Percentiles rank a stretch among this genome's conserved stretches.
phyloP scores from a whole-genome alignment of 2,329 filamentous ascomycete genomes.

The Oidium heveae region DNA sequence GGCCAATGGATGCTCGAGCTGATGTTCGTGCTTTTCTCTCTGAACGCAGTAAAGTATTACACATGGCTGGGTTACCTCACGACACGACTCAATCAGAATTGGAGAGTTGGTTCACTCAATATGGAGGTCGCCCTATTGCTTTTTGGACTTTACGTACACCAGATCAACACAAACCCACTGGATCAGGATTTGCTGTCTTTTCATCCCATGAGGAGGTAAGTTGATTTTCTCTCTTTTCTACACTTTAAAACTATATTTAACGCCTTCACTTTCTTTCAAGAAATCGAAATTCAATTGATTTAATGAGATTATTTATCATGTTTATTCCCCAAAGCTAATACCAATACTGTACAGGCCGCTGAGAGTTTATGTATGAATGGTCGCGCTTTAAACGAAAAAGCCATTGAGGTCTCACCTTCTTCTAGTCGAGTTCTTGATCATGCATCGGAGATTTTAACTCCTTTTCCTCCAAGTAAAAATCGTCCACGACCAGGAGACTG shows the following conservation, averaged over 20 bases:
- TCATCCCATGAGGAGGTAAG: conserved; percentile 93
- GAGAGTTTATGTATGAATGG: conserved; percentile 99
- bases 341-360: conserved; percentile 32
- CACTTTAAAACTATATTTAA: no score
- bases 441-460: conserved; percentile 83
- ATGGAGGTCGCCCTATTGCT: conserved; percentile 86
- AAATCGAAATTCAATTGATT: neutral
- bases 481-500: conserved; percentile 89
- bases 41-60: conserved; percentile 90
- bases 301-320: neutral
- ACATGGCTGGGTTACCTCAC: conserved; percentile 91
- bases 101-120: conserved; percentile 99
- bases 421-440: conserved; percentile 92
- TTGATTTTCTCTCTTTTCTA: conserved; percentile 4
- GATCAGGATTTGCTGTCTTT: conserved; percentile 93
- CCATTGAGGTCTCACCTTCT: conserved; percentile 92
- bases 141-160: conserved; percentile 97
- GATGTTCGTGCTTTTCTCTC: conserved; percentile 91
- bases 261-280: neutral
- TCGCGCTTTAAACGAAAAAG: conserved; percentile 91
- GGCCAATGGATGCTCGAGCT: conserved; percentile 88
- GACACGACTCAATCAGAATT: conserved; percentile 97
- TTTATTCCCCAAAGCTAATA: no score
- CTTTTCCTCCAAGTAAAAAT: conserved; percentile 97
- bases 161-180: conserved; percentile 98